phyloP scores from a whole-genome alignment of 2,329 filamentous ascomycete genomes.

The Botrytis sinoallii region DNA sequence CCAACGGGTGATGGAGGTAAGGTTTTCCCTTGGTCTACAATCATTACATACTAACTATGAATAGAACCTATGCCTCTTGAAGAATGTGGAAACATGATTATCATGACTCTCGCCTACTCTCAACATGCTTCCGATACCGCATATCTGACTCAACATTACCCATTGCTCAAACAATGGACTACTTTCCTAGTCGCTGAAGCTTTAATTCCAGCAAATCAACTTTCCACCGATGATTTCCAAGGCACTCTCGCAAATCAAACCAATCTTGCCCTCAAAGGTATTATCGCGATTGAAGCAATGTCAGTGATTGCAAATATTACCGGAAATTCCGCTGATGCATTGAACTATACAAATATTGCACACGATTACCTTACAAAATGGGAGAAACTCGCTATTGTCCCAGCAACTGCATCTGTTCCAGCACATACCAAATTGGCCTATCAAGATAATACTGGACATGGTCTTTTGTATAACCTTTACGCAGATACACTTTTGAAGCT shows the following conservation, averaged over 20 bases:
- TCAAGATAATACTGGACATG: constrained; percentile 53
- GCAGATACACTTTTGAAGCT: constrained; percentile 76
- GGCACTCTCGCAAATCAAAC: constrained; percentile 76
- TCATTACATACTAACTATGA: not conserved
- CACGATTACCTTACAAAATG: constrained; percentile 69
- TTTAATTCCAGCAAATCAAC: constrained; percentile 70
- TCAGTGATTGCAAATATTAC: constrained; percentile 63
- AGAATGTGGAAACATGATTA: constrained; percentile 79
- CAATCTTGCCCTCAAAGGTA: constrained; percentile 79
- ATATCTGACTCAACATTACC: constrained; percentile 65
- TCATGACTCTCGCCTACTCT: constrained; percentile 72
- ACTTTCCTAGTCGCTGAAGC: constrained; percentile 71
- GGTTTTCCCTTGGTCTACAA: not conserved
- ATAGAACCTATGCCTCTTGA: constrained; percentile 71
- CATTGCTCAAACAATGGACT: constrained; percentile 74
- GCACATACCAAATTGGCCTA: constrained; percentile 78
- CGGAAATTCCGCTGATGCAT: constrained; percentile 54
- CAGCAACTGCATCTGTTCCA: constrained; percentile 47
- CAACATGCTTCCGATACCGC: constrained; percentile 52
- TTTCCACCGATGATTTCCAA: constrained; percentile 83
- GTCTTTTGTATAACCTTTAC: constrained; percentile 74
- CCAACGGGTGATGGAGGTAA: constrained; percentile 58
- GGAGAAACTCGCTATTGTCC: constrained; percentile 67
- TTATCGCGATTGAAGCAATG: constrained; percentile 81
- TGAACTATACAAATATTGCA: constrained; percentile 60